phyloP scores from a whole-genome alignment of 2,329 filamentous ascomycete species.

The Fonsecaea erecta region DNA sequence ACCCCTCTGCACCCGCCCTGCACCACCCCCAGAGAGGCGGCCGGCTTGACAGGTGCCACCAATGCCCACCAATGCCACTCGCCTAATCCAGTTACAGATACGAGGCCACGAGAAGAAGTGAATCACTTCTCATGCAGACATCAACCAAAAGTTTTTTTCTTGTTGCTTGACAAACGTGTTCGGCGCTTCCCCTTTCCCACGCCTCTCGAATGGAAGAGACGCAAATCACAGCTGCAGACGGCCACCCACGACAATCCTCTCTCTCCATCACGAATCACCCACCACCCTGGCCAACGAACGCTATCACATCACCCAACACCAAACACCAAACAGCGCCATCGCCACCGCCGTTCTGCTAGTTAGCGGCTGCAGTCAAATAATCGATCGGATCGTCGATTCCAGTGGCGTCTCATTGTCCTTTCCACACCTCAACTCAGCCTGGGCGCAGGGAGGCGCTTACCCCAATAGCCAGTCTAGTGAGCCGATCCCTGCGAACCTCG shows the following conservation, averaged over 20 bases:
- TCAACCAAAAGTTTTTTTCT: not conserved
- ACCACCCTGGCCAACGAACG: not conserved
- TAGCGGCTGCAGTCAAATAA: not conserved
- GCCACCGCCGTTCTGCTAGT: no score
- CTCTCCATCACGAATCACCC: not conserved
- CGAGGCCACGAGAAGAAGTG: not conserved
- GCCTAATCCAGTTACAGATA: not conserved
- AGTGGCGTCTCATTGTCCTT: not conserved
- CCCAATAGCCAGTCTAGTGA: not conserved
- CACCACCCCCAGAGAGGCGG: not conserved
- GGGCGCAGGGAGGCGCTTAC: not conserved
- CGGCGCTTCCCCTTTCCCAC: conserved; percentile 1
- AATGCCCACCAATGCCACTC: not conserved
- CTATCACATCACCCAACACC: not conserved
- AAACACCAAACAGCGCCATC: not conserved
- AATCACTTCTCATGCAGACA: not conserved
- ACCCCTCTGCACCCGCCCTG: not conserved
- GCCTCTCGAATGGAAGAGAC: not conserved
- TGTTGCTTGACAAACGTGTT: not conserved
- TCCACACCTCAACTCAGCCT: not conserved
- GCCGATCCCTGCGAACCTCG: conserved; percentile 7
- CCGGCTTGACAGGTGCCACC: not conserved
- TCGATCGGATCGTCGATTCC: not conserved
- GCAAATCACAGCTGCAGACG: not conserved
- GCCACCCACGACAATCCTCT: no score